Evolutionary conservation across 345 rosid genomes (phyloP).

Genomic region (Aquilaria yunnanensis): DNA sequence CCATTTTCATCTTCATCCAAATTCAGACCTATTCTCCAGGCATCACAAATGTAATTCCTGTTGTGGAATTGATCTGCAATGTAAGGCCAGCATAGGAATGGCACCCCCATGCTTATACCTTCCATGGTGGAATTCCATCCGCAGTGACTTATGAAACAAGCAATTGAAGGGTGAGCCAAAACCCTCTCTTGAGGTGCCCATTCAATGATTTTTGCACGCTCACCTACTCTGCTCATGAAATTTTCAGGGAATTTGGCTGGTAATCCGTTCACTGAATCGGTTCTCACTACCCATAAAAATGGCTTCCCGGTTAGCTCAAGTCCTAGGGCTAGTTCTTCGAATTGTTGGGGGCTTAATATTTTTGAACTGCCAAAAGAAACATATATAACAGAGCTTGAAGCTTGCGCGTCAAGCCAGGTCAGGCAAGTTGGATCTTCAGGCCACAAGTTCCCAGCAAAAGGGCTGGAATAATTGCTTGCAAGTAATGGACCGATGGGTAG

Average conservation of each 20-base stretch:
- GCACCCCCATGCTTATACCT: constrained; percentile 16
- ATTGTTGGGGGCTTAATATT: constrained; percentile 19
- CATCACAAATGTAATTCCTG: constrained; percentile 20
- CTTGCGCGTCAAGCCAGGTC: constrained; percentile 33
- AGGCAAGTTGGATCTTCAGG: constrained; percentile 25
- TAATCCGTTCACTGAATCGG: constrained; percentile 4
- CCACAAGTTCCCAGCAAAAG: constrained; percentile 17
- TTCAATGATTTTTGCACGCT: constrained; percentile 12
- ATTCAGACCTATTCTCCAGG: constrained; percentile 19
- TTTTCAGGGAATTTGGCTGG: constrained; percentile 12
- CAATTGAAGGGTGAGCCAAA: constrained; percentile 18
- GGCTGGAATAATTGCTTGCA: background rate
- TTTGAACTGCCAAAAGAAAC: constrained; percentile 34
- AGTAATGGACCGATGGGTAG: constrained; percentile 30
- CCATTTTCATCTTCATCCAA: constrained; percentile 19
- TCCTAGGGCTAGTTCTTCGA: constrained; percentile 24
- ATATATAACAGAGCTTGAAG: constrained; percentile 29
- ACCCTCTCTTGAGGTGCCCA: constrained; percentile 28
- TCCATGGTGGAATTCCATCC: constrained; percentile 36
- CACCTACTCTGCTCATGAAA: constrained; percentile 15
- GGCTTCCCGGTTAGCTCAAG: constrained; percentile 9
- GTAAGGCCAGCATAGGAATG: constrained; percentile 39
- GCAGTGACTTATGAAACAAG: constrained; percentile 30
- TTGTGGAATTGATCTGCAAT: constrained; percentile 26
- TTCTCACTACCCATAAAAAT: constrained; percentile 16